phyloP scores from a whole-genome alignment of 2,329 filamentous ascomycete genomes.

The Aspergillus neoniger region DNA sequence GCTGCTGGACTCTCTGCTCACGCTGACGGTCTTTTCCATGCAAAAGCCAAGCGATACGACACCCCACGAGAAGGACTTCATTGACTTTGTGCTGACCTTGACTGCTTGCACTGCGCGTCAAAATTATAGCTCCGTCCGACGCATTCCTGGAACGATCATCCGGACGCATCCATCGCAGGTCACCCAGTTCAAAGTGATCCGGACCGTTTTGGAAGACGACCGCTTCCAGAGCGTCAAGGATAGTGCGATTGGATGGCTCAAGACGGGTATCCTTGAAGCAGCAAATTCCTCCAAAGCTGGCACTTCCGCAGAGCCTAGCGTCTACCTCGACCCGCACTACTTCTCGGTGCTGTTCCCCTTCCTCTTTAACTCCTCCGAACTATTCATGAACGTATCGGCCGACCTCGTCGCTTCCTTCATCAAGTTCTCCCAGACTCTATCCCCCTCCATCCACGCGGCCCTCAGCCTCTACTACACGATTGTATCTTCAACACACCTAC shows the following conservation, averaged over 20 bases:
- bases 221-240: constrained; percentile 58
- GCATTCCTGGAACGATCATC: constrained; percentile 42
- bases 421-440: constrained; percentile 50
- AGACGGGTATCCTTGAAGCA: constrained; percentile 58
- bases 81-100: constrained; percentile 53
- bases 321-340: constrained; percentile 41
- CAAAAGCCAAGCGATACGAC: constrained; percentile 50
- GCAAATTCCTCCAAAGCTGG: constrained; percentile 23
- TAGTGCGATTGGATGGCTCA: constrained; percentile 62
- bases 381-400: constrained; percentile 42
- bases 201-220: constrained; percentile 57
- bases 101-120: constrained; percentile 42
- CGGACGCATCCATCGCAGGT: constrained; percentile 56
- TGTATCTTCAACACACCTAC: constrained; percentile 52
- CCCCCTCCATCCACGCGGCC: constrained; percentile 55
- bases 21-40: constrained; percentile 54
- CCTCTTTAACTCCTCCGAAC: constrained; percentile 53
- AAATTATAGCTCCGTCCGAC: constrained; percentile 39
- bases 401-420: constrained; percentile 48
- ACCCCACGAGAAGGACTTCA: constrained; percentile 54
- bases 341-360: constrained; percentile 50
- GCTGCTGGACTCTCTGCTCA: constrained; percentile 56
- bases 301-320: constrained; percentile 18
- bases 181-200: constrained; percentile 56
- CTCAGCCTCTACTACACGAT: constrained; percentile 63